Evolutionary conservation across 2,329 filamentous ascomycete species (phyloP), one percentile per base, ranked within the genome.

Genomic region (Metarhizium sp.): DNA sequence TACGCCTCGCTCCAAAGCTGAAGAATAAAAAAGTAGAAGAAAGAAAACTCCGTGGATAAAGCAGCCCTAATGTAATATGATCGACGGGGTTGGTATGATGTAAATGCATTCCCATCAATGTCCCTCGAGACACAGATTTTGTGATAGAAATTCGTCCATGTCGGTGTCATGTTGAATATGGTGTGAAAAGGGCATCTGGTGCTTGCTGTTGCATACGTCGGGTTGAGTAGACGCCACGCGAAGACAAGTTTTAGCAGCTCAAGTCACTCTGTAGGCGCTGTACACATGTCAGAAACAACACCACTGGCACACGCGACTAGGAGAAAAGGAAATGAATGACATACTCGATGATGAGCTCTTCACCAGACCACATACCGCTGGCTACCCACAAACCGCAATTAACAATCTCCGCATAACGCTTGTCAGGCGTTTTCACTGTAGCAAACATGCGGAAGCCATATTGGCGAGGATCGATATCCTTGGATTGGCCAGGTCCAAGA

Each of bases 331-430:
- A 30, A 47, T 5, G 14, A 3, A 46, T 5, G 30, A 66, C 71
- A 65, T 63, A 76, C 74, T 77, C 75, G 54, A 76, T 75, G 48
- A 77, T 69, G 55, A 77, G 66, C 61, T 77, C 73, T 25, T 73
- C 68, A 54, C 67, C 71, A 54, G 70, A 73, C 67, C 73, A 75
- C 62, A 76, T 73, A 51, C 75, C 75, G 62, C 74, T 76, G 6
- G 75, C 75, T 50, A 78, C 70, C 75, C 75, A 78, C 53, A 78
- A 67, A 5, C 74, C 75, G 62, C 73, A 76, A 62, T 78, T 78
- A 29, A 78, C 70, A 55, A 72, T 72, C 54, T 76, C 73, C 50
- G 69, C 69, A 59, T 78, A 78, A 34, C 76, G 70, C 62, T 75
- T 72, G 64, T 78, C 76, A 3, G 73, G 68, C 25, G 76, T 78